Percentiles rank a stretch among this genome's conserved stretches.
Evolutionary conservation across 768 basidiomycete species (phyloP).

Genomic region (Tulasnella sp.): DNA sequence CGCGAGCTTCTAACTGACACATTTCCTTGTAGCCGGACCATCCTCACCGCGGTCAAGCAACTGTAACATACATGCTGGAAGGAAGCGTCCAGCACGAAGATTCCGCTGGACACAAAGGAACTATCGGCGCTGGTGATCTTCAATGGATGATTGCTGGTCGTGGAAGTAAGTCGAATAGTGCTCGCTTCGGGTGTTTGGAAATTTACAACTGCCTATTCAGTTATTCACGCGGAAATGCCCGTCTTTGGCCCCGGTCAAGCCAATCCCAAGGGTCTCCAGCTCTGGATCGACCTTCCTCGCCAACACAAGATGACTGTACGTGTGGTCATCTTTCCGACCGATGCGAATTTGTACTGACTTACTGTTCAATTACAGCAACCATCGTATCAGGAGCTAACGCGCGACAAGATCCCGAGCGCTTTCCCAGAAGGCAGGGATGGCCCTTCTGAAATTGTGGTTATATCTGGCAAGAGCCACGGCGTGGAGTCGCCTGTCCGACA

Average conservation of each 20-base stretch:
- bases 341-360: neutral
- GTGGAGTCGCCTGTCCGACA: constrained; percentile 84
- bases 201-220: constrained; percentile 26
- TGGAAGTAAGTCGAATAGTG: constrained; percentile 47
- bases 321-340: neutral
- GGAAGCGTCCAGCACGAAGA: constrained; percentile 82
- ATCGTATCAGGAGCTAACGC: constrained; percentile 64
- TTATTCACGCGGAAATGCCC: constrained; percentile 83
- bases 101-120: constrained; percentile 68
- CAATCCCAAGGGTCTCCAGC: constrained; percentile 77
- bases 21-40: constrained; percentile 60
- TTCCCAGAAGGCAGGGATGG: constrained; percentile 69
- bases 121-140: constrained; percentile 63
- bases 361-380: constrained; percentile 49
- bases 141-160: constrained; percentile 74
- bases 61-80: constrained; percentile 84
- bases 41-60: constrained; percentile 84
- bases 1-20: neutral
- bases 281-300: constrained; percentile 52
- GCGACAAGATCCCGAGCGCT: constrained; percentile 60
- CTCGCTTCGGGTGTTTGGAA: neutral
- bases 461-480: constrained; percentile 85
- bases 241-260: constrained; percentile 62
- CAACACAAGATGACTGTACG: constrained; percentile 67
- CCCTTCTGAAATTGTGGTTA: constrained; percentile 68